Evolutionary conservation across 352 stramenopile species (phyloP).

Genomic region (Phytophthora brassicae): DNA sequence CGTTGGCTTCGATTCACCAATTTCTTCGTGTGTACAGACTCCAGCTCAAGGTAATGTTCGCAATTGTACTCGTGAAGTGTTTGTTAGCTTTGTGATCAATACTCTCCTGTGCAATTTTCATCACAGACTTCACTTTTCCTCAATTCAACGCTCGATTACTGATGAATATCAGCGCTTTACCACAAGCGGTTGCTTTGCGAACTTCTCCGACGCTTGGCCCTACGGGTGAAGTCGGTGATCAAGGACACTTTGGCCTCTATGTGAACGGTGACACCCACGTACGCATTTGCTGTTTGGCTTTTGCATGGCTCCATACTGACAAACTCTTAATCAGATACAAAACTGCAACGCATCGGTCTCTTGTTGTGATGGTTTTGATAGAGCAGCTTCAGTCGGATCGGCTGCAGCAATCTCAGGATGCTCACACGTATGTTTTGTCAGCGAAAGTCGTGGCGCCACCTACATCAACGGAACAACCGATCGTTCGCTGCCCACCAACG

Average conservation of each 20-base stretch:
- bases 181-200: conserved; percentile 24
- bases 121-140: conserved; percentile 77
- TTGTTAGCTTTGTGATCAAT: neutral
- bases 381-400: conserved; percentile 6
- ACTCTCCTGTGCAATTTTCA: neutral
- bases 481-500: conserved; percentile 50
- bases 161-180: conserved; percentile 68
- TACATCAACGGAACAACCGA: conserved; percentile 43
- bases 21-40: conserved; percentile 55
- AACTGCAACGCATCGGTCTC: conserved; percentile 89
- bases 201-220: conserved; percentile 73
- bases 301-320: neutral
- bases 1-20: conserved; percentile 44
- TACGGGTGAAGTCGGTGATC: conserved; percentile 79
- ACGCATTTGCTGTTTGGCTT: neutral
- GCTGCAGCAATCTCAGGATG: conserved; percentile 26
- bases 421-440: conserved; percentile 47
- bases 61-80: neutral
- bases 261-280: conserved; percentile 87
- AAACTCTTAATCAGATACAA: conserved; percentile 53
- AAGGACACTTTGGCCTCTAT: conserved; percentile 90
- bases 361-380: conserved; percentile 83
- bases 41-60: conserved; percentile 39
- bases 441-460: conserved; percentile 34
- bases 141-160: conserved; percentile 72